Evolutionary conservation across 768 basidiomycete species (phyloP).

Genomic region (Nidularia sp.): DNA sequence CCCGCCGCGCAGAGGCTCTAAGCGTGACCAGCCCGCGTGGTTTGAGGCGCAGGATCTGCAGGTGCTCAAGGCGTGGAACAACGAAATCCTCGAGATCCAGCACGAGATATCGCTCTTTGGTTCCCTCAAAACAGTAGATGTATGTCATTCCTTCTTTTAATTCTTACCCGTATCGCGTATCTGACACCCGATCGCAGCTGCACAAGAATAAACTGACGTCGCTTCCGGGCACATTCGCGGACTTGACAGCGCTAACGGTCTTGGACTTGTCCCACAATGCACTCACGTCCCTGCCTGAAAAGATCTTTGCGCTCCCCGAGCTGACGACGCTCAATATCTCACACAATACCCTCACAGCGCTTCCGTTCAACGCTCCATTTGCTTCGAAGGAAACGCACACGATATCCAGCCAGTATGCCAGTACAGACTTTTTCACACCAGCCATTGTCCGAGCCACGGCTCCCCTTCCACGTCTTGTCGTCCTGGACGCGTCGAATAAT

Average conservation of each 20-base stretch:
- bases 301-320: slow-evolving; percentile 65
- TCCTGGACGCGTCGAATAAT: slow-evolving; percentile 67
- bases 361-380: slow-evolving; percentile 66
- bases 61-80: slow-evolving; percentile 74
- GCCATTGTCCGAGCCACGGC: slow-evolving; percentile 56
- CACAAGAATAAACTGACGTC: slow-evolving; percentile 67
- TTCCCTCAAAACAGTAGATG: slow-evolving; percentile 75
- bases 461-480: slow-evolving; percentile 64
- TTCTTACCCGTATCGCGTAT: not conserved
- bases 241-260: slow-evolving; percentile 60
- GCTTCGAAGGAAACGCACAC: slow-evolving; percentile 15
- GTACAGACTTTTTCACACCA: slow-evolving; percentile 61
- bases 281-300: slow-evolving; percentile 56
- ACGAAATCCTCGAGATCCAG: slow-evolving; percentile 75
- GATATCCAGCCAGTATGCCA: slow-evolving; percentile 23
- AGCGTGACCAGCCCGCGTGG: slow-evolving; percentile 58
- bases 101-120: slow-evolving; percentile 83
- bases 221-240: slow-evolving; percentile 64
- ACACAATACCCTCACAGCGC: slow-evolving; percentile 56
- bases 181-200: slow-evolving; percentile 35
- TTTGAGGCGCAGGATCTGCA: slow-evolving; percentile 80
- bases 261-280: slow-evolving; percentile 76
- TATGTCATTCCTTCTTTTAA: slow-evolving; percentile 28
- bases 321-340: slow-evolving; percentile 67
- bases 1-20: slow-evolving; percentile 27